phyloP scores from a whole-genome alignment of 2,329 filamentous ascomycete genomes.

The Cercospora berteroae region DNA sequence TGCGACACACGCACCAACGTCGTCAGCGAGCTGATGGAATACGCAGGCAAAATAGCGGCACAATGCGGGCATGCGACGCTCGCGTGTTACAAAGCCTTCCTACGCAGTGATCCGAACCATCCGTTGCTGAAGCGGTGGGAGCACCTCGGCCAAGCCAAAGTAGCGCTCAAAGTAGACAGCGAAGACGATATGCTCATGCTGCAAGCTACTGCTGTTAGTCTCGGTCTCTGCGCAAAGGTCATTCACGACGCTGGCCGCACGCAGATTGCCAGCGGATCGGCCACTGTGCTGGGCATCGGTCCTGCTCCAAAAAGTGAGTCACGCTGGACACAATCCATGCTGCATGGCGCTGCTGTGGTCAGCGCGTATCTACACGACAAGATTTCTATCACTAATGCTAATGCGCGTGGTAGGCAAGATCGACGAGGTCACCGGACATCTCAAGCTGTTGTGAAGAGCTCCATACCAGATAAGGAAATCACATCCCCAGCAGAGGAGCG shows the following conservation, averaged over 20 bases:
- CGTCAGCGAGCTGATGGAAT: neutral
- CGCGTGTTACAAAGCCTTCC: conserved; percentile 88
- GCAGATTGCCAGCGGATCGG: conserved; percentile 89
- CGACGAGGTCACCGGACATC: conserved; percentile 76
- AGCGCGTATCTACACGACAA: neutral
- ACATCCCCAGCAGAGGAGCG: neutral
- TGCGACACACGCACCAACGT: neutral
- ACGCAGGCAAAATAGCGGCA: conserved; percentile 87
- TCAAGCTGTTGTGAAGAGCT: conserved; percentile 71
- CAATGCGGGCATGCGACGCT: conserved; percentile 79
- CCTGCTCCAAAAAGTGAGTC: conserved; percentile 69
- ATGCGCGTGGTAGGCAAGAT: conserved; percentile 53
- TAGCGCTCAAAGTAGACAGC: conserved; percentile 77
- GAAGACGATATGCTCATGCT: conserved; percentile 76
- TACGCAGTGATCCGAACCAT: conserved; percentile 54
- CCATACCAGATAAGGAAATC: neutral
- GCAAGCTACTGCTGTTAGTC: conserved; percentile 73
- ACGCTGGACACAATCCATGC: neutral
- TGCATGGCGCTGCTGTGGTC: neutral
- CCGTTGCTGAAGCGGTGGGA: conserved; percentile 82
- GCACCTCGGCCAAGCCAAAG: conserved; percentile 54
- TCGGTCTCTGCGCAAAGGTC: conserved; percentile 84
- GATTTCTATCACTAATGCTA: neutral
- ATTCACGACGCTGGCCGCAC: conserved; percentile 95
- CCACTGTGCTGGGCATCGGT: conserved; percentile 78